Percentiles rank a stretch among this genome's conserved stretches.
Conservation (phyloP, 106 monocot species). For the Vanilla planifolia region DNA sequence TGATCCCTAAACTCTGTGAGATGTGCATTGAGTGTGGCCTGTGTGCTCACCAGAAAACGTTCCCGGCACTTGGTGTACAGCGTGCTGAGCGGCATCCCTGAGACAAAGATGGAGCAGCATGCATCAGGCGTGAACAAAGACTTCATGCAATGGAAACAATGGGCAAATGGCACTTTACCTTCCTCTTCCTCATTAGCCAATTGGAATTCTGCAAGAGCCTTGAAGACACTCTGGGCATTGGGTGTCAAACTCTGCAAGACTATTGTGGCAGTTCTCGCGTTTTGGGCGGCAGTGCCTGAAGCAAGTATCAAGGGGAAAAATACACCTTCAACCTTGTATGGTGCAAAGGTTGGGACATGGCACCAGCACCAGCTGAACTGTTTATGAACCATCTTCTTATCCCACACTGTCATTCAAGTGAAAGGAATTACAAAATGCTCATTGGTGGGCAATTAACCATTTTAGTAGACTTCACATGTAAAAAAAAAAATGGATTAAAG, state of each 20-base stretch:
- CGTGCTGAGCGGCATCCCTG: constrained; percentile 71
- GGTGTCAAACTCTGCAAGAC: constrained; percentile 93
- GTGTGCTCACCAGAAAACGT: constrained; percentile 89
- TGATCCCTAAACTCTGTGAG: constrained; percentile 95
- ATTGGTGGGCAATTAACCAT: too few relatives aligned
- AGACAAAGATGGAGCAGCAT: not conserved
- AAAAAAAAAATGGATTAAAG: too few relatives aligned
- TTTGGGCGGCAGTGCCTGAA: constrained; percentile 58
- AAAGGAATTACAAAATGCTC: not conserved
- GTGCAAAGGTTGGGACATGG: constrained; percentile 86
- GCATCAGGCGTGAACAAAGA: not conserved
- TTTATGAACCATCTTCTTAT: constrained; percentile 98
- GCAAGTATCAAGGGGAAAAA: constrained; percentile 78
- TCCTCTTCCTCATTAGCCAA: constrained; percentile 73
- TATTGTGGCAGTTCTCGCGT: constrained; percentile 73
- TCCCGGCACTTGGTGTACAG: constrained; percentile 79
- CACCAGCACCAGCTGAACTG: constrained; percentile 97
- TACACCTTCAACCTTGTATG: constrained; percentile 77
- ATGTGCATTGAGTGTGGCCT: constrained; percentile 80
- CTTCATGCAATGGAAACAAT: not conserved
- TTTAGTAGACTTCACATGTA: too few relatives aligned
- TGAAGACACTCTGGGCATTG: constrained; percentile 92
- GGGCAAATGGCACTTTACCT: constrained; percentile 33
- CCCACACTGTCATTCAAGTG: constrained; percentile 57
- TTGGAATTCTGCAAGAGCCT: constrained; percentile 68